Percentiles rank a stretch among this genome's conserved stretches.
Evolutionary conservation across 106 monocot genomes (phyloP).

Genomic region (Alisma plantagoaquatica): DNA sequence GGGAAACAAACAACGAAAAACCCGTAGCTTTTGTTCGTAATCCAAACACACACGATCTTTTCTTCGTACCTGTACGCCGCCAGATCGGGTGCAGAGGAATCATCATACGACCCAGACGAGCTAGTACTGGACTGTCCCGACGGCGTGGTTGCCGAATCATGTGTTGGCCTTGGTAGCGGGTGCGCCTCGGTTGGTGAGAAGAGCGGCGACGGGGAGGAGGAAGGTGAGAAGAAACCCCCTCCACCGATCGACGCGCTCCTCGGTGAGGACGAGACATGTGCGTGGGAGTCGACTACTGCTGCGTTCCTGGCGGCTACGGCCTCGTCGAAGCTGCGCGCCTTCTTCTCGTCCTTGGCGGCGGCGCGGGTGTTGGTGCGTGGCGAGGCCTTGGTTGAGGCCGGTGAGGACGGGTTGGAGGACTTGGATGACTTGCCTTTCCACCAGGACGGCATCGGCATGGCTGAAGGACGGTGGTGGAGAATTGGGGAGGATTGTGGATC

Average conservation of each 20-base stretch:
- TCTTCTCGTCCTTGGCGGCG: conserved; percentile 8
- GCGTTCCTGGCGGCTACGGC: conserved; percentile 1
- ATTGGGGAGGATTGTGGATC: too few species aligned
- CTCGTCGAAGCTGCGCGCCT: conserved; percentile 5
- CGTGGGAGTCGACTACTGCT: too few species aligned
- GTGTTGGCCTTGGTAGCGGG: conserved; percentile 36
- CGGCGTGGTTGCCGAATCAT: conserved; percentile 17
- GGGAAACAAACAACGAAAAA: neutral
- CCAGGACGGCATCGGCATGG: conserved; percentile 57
- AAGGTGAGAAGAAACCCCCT: too few species aligned
- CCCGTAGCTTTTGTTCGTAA: neutral
- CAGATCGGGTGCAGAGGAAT: conserved; percentile 52
- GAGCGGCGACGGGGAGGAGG: too few species aligned
- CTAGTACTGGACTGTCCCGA: neutral
- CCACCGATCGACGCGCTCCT: too few species aligned
- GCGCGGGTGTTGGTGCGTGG: too few species aligned
- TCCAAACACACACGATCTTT: neutral
- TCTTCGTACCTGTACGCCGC: conserved; percentile 38
- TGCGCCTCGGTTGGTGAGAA: too few species aligned
- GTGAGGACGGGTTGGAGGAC: too few species aligned
- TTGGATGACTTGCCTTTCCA: conserved; percentile 48
- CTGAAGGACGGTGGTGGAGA: too few species aligned
- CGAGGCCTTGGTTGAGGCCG: too few species aligned
- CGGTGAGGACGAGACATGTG: too few species aligned
- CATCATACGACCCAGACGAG: conserved; percentile 38